Percentiles rank a stretch among this genome's conserved stretches.
Conservation (phyloP, 805 yeast genomes). For the Nakazawaea molendinolei region DNA sequence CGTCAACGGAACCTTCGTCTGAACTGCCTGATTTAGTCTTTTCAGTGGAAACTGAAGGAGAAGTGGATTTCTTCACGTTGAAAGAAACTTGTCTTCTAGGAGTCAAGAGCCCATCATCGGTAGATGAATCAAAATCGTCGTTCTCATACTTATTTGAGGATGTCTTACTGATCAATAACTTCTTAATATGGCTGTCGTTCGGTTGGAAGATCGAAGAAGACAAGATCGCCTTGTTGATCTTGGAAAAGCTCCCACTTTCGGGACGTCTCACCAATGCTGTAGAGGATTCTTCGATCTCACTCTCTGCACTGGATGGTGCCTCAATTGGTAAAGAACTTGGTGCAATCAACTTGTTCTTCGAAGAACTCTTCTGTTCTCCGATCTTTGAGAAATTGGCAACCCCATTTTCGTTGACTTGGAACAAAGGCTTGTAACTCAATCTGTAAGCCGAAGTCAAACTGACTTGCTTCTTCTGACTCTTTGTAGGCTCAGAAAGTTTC, state of each 20-base stretch:
- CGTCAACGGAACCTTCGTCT: no score
- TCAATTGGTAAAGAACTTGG: constrained; percentile 6
- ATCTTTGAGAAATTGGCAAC: neutral
- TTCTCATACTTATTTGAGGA: constrained; percentile 15
- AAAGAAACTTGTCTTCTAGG: constrained; percentile 29
- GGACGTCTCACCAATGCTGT: constrained; percentile 2
- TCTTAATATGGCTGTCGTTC: constrained; percentile 39
- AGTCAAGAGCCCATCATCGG: constrained; percentile 13
- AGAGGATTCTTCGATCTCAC: neutral
- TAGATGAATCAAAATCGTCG: constrained; percentile 7
- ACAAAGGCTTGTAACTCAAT: constrained; percentile 58
- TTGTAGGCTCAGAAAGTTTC: constrained; percentile 33
- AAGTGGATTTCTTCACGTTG: constrained; percentile 6
- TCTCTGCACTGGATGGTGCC: neutral
- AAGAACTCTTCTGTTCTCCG: neutral
- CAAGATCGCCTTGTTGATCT: constrained; percentile 51
- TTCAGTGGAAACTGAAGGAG: no score
- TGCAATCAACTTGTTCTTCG: constrained; percentile 2
- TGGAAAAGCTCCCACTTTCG: constrained; percentile 10
- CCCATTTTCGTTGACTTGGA: constrained; percentile 21
- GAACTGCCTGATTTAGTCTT: no score
- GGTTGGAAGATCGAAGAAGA: constrained; percentile 70
- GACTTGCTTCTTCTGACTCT: constrained; percentile 46
- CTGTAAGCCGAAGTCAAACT: constrained; percentile 56
- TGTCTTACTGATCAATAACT: constrained; percentile 44